Conservation (phyloP, 805 yeast species). For the Yarrowia sp. region DNA sequence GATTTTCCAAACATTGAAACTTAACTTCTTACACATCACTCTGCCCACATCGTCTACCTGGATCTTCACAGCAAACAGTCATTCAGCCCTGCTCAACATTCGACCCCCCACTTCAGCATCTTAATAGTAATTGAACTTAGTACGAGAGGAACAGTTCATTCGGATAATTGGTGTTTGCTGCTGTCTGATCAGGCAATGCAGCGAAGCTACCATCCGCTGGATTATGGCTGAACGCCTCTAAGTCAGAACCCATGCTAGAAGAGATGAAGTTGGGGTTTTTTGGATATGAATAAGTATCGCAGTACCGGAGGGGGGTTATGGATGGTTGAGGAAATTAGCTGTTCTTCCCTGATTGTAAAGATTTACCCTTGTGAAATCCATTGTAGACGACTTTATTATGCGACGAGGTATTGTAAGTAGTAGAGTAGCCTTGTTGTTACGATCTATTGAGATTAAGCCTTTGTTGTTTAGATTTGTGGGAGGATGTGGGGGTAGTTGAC, state of each 20-base stretch:
- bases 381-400: slow-evolving; percentile 49
- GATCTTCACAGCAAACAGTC: too few species aligned
- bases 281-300: slow-evolving; percentile 43
- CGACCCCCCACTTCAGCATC: too few species aligned
- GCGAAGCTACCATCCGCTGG: slow-evolving; percentile 53
- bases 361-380: slow-evolving; percentile 41
- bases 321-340: background rate
- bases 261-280: slow-evolving; percentile 42
- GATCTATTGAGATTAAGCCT: slow-evolving; percentile 3
- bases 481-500: too few species aligned
- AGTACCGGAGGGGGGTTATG: background rate
- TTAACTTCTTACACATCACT: too few species aligned
- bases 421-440: slow-evolving; percentile 48
- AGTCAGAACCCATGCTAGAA: slow-evolving; percentile 56
- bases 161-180: slow-evolving; percentile 49
- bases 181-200: slow-evolving; percentile 49
- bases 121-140: slow-evolving; percentile 2
- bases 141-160: slow-evolving; percentile 50
- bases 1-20: too few species aligned
- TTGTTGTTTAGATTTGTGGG: background rate
- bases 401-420: slow-evolving; percentile 51
- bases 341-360: background rate
- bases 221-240: slow-evolving; percentile 51
- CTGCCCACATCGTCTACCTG: too few species aligned
- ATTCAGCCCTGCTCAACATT: too few species aligned